A percentile compares a stretch with the other conserved stretches of the same genome.
Conservation (phyloP, 1,284 basidiomycete species). For the Cutaneotrichosporon sp. region DNA sequence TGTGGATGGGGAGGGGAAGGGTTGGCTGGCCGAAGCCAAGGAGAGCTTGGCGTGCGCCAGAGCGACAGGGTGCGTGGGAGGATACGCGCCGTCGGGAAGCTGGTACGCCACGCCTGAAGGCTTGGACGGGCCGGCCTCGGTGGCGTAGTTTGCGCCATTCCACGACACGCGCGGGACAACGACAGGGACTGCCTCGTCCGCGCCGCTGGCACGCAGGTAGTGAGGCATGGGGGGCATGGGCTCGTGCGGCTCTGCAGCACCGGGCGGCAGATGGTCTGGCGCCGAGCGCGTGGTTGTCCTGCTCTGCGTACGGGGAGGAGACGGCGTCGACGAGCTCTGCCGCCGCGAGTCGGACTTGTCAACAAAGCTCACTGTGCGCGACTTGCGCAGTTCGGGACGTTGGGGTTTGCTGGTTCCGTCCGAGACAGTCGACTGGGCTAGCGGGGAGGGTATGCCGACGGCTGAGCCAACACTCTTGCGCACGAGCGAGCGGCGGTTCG, state of each 20-base stretch:
- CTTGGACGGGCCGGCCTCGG: not conserved
- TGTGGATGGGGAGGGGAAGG: not conserved
- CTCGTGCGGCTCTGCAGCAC: not conserved
- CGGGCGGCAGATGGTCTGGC: not conserved
- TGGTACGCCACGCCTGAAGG: not conserved
- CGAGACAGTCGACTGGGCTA: not conserved
- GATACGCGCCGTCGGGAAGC: conserved; percentile 1
- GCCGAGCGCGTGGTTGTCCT: not conserved
- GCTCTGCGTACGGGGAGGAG: not conserved
- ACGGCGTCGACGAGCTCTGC: not conserved
- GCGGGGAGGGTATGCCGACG: conserved; percentile 2
- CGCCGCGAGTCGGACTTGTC: not conserved
- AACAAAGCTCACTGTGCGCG: conserved; percentile 6
- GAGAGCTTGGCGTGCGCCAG: conserved; percentile 6
- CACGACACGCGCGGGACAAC: not conserved
- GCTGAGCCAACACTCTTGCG: not conserved
- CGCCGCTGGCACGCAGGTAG: not conserved
- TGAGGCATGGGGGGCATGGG: not conserved
- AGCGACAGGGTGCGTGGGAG: not conserved
- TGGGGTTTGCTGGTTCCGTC: not conserved
- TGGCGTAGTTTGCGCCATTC: not conserved
- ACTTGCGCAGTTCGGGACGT: not conserved
- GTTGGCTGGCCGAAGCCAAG: not conserved
- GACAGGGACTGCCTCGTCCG: not conserved
- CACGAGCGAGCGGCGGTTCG: not conserved